Percentiles rank a stretch among this genome's conserved stretches.
Evolutionary conservation across 768 basidiomycete genomes (phyloP).

Genomic region (Podaxis rugospora): DNA sequence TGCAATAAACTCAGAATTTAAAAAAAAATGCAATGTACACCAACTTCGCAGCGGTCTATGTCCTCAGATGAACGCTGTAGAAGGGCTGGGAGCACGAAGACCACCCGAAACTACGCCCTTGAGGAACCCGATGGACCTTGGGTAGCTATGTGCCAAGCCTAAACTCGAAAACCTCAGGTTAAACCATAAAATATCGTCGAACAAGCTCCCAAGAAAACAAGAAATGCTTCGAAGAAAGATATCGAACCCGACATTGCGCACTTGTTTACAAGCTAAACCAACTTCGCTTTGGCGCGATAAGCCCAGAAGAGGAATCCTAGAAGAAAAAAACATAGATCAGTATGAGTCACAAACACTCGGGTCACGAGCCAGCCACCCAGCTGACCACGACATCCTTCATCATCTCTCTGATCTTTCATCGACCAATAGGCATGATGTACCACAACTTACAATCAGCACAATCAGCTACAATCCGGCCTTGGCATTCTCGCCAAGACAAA

Average conservation of each 20-base stretch:
- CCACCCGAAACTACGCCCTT: background rate
- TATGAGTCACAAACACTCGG: background rate
- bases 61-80: background rate
- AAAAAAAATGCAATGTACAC: too few species aligned
- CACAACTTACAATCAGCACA: background rate
- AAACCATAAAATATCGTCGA: too few species aligned
- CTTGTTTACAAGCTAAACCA: background rate
- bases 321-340: too few species aligned
- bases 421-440: background rate
- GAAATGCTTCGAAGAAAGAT: constrained; percentile 19
- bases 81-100: background rate
- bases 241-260: background rate
- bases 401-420: background rate
- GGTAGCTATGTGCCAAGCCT: background rate
- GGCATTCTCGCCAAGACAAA: constrained; percentile 13
- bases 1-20: too few species aligned
- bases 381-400: background rate
- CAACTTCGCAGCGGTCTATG: background rate
- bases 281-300: background rate
- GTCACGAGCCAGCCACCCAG: background rate
- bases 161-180: background rate
- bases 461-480: background rate
- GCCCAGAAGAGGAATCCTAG: background rate
- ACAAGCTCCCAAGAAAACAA: constrained; percentile 18
- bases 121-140: background rate